These are phyloP conservation scores for Cucurbita moschata DNA, from an alignment of 306 rosid species.

Conservation along the genomic window DNA sequence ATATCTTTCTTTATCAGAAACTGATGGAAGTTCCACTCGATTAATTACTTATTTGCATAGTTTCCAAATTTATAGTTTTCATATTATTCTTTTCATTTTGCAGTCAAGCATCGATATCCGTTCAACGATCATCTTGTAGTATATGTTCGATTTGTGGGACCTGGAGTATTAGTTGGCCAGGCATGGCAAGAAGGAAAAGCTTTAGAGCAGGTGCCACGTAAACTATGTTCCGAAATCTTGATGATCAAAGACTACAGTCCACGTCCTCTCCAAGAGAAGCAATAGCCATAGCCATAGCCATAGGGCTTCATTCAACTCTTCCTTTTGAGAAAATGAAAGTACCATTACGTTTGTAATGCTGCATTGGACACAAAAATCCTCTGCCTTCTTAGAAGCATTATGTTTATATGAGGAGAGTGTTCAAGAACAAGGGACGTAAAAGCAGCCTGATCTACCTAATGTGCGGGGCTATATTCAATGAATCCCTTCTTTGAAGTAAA, in stretches of 20 bases:
- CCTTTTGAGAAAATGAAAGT: neutral
- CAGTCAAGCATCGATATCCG: conserved; percentile 68
- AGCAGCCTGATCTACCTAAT: neutral
- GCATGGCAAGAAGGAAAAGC: conserved; percentile 89
- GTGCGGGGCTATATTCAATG: neutral
- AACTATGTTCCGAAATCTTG: conserved; percentile 54
- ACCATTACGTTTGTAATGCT: neutral
- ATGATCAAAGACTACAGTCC: conserved; percentile 51
- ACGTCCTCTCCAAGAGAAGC: neutral
- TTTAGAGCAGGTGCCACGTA: conserved; percentile 62
- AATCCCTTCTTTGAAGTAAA: neutral
- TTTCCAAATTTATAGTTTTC: neutral
- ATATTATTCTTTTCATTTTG: conserved; percentile 11
- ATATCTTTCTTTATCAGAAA: neutral
- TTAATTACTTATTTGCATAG: neutral
- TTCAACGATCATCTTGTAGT: conserved; percentile 61
- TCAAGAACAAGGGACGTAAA: neutral
- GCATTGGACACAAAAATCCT: neutral
- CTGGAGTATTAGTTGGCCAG: conserved; percentile 66
- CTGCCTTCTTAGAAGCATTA: neutral
- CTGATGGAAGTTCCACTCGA: neutral
- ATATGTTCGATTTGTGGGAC: conserved; percentile 55
- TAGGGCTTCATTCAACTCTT: conserved; percentile 4
- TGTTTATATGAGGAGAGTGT: neutral
- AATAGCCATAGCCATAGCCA: conserved; percentile 5